Conservation (phyloP, 352 stramenopile genomes). For the Pythium sukuiense region DNA sequence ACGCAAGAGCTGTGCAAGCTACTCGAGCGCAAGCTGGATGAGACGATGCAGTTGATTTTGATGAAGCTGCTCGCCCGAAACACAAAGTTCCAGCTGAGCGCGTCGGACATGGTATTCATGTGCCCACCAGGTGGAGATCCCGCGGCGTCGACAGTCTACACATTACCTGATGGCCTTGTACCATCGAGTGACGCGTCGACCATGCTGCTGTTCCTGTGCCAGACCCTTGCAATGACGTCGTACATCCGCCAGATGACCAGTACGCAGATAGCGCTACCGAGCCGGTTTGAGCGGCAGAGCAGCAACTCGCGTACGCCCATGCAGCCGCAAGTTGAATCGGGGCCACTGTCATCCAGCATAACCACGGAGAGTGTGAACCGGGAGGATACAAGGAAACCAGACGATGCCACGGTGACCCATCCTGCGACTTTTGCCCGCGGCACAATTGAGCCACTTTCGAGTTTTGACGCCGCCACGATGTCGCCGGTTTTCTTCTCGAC, state of each 20-base stretch:
- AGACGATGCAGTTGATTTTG: conserved; percentile 80
- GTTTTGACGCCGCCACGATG: neutral
- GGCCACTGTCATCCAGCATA: neutral
- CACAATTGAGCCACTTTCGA: neutral
- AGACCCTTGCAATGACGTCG: conserved; percentile 32
- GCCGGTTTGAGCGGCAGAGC: conserved; percentile 18
- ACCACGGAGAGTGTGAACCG: neutral
- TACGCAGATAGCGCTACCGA: neutral
- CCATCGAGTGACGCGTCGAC: conserved; percentile 16
- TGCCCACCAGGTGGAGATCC: conserved; percentile 51
- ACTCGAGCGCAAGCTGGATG: conserved; percentile 85
- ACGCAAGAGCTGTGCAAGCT: conserved; percentile 80
- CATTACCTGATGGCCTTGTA: conserved; percentile 25
- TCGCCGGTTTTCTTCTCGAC: conserved; percentile 13
- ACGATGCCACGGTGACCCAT: conserved; percentile 11
- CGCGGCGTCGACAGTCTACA: conserved; percentile 44
- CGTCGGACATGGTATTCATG: conserved; percentile 73
- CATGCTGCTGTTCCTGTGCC: conserved; percentile 31
- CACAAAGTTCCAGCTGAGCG: conserved; percentile 80
- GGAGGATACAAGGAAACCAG: neutral
- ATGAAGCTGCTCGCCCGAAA: conserved; percentile 88
- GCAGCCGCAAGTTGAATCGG: neutral
- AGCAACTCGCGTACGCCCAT: neutral
- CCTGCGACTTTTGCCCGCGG: conserved; percentile 16
- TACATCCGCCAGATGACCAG: conserved; percentile 33